Evolutionary conservation across 768 basidiomycete species (phyloP), one percentile per base, ranked within the genome.

Genomic region (Auriscalpium vulgare): DNA sequence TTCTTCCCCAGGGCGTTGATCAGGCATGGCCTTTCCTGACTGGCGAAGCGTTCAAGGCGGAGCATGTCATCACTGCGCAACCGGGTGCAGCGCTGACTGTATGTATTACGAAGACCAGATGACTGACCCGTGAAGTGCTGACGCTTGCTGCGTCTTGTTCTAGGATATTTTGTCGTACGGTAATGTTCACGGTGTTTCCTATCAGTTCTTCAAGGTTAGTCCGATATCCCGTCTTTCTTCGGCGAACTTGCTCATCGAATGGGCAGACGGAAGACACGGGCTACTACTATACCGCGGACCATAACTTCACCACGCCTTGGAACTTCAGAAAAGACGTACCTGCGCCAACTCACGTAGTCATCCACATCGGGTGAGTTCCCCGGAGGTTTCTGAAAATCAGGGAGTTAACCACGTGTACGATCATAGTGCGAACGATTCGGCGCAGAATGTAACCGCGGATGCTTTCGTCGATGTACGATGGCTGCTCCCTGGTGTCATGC

Each of bases 281-380:
- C 0, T 83, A 72, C 59, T 78, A 71, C 62, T 78, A 77, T 62
- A 78, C 75, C 0, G 68, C 71, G 14, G 78, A 81, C 61, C 81
- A 83, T 67, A 82, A 83, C 64, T 82, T 71, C 66, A 83, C 80
- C 4, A 83, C 81, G 1, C 75, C 78, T 3, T 83, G 81, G 80
- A 62, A 82, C 59, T 82, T 84, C 61, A 56, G 64, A 4, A 68
- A 72, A 3, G 80, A 84, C 58, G 60, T 65, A 3, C 78, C 79
- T 9, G 56, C 69, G 0, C 66, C 79, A 6, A 80, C 79, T 2
- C 79, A 82, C 56, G 63, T 82, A 53, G 74, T 83, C 3, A 76
- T 81, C n/a, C 78, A 81, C 61, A 79, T 82, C 50, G 78, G 81
- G 75, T 78, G 35, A 29, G 50, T 29, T 3, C 50, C 14, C 23